Percentiles rank a stretch among this genome's conserved stretches.
These are phyloP conservation scores for Spathaspora sp. DNA, from an alignment of 1,139 yeast genomes.

Conservation along the genomic window DNA sequence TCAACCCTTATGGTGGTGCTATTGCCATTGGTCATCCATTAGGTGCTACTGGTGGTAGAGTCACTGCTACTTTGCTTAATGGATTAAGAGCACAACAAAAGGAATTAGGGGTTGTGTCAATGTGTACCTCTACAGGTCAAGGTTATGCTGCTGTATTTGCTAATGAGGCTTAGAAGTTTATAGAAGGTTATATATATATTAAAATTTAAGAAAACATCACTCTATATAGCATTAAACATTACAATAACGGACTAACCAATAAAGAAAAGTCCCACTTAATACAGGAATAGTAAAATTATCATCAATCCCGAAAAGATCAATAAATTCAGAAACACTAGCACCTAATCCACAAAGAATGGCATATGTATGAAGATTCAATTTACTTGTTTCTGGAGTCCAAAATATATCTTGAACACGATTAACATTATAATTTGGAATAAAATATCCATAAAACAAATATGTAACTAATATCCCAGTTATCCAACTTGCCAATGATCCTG, in stretches of 20 bases:
- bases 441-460: constrained; percentile 66
- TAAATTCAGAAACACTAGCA: constrained; percentile 84
- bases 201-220: not conserved
- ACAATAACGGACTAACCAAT: constrained; percentile 35
- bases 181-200: constrained; percentile 1
- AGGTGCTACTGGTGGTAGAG: constrained; percentile 42
- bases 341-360: constrained; percentile 72
- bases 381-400: constrained; percentile 66
- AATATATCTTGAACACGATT: constrained; percentile 54
- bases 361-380: constrained; percentile 48
- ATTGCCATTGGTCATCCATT: constrained; percentile 45
- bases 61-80: constrained; percentile 33
- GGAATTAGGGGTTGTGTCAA: constrained; percentile 37
- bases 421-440: constrained; percentile 58
- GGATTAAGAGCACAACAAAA: constrained; percentile 28
- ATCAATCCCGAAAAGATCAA: constrained; percentile 72
- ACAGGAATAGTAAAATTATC: constrained; percentile 95
- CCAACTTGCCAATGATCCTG: constrained; percentile 88
- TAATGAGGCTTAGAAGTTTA: constrained; percentile 19
- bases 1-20: constrained; percentile 44
- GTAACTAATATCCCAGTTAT: constrained; percentile 67
- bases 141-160: constrained; percentile 41
- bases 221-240: constrained; percentile 13
- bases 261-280: constrained; percentile 65
- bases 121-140: constrained; percentile 47